Percentiles rank a stretch among this genome's conserved stretches.
Evolutionary conservation across 371 early-diverging fungal genomes (phyloP).

Genomic region (Amoeboaphelidium protococcarum): DNA sequence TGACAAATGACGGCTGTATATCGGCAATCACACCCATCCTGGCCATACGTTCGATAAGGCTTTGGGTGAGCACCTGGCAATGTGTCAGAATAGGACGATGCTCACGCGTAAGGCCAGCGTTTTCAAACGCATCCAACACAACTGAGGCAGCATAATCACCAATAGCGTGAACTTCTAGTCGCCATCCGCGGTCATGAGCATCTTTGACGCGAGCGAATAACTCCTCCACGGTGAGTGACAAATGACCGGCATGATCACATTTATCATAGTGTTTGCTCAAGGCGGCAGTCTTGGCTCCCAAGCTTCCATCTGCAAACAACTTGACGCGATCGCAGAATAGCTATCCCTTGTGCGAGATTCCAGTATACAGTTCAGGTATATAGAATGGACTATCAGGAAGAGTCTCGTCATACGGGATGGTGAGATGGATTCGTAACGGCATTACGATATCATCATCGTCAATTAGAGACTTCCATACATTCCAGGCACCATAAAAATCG

Average conservation of each 20-base stretch:
- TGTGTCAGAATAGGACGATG: background rate
- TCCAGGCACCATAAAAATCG: background rate
- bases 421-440: background rate
- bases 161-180: background rate
- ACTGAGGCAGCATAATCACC: background rate
- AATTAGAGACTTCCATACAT: background rate
- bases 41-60: background rate
- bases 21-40: background rate
- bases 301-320: background rate
- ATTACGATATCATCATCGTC: background rate
- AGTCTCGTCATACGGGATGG: background rate
- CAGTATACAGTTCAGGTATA: background rate
- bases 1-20: background rate
- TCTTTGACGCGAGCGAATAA: background rate
- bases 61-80: background rate
- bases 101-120: background rate
- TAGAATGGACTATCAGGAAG: background rate
- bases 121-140: background rate
- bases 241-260: background rate
- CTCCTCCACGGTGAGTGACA: background rate
- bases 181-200: background rate
- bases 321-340: background rate
- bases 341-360: background rate
- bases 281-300: background rate
- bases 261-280: background rate